Conservation (phyloP, 1,139 yeast genomes). For the Sugiyamaella xylanicola region DNA sequence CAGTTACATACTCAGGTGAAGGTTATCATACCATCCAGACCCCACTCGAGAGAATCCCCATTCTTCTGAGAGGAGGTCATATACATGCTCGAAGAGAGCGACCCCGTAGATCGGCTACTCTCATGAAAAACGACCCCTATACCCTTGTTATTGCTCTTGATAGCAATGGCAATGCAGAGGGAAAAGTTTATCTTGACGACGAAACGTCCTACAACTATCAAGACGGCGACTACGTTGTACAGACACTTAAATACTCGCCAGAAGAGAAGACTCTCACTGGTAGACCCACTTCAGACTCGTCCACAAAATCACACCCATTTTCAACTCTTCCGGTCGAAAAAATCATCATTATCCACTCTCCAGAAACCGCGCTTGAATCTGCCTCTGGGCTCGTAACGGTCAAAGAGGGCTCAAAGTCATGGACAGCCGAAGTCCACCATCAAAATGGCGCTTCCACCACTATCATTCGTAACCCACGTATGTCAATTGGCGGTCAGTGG, state of each 20-base stretch:
- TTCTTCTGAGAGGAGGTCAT: conserved; percentile 75
- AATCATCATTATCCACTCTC: conserved; percentile 51
- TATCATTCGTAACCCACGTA: conserved; percentile 57
- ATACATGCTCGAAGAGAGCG: conserved; percentile 69
- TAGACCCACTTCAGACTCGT: conserved; percentile 49
- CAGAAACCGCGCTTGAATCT: not conserved
- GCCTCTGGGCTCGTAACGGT: conserved; percentile 38
- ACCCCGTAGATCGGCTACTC: conserved; percentile 73
- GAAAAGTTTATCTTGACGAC: conserved; percentile 76
- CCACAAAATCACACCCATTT: conserved; percentile 17
- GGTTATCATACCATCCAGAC: conserved; percentile 50
- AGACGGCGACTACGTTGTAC: conserved; percentile 30
- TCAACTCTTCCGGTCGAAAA: conserved; percentile 51
- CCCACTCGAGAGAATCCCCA: conserved; percentile 66
- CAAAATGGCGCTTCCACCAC: conserved; percentile 25
- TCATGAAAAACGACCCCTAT: conserved; percentile 83
- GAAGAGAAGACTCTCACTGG: conserved; percentile 55
- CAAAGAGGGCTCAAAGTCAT: conserved; percentile 43
- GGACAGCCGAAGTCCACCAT: conserved; percentile 43
- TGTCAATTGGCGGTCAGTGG: conserved; percentile 57
- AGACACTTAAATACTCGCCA: conserved; percentile 23
- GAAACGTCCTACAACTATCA: conserved; percentile 71
- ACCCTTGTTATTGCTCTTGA: conserved; percentile 69
- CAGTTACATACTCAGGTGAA: conserved; percentile 43
- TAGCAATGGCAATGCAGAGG: conserved; percentile 49